phyloP scores from a whole-genome alignment of 192 early-diverging fungal species.

The Borealophlyctis nickersoniae region DNA sequence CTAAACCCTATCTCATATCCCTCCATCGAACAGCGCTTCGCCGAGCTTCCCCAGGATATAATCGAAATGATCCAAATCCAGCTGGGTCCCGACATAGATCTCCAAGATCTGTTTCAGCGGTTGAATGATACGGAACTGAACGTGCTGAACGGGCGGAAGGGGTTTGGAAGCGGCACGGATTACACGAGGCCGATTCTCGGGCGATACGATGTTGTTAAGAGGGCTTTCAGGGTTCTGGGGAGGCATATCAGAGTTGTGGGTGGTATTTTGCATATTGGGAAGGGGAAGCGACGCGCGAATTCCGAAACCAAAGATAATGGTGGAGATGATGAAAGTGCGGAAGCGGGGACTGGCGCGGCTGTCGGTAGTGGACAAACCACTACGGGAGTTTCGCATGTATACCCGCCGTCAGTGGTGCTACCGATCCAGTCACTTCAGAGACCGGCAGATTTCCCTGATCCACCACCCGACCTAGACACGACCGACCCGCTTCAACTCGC shows the following conservation, averaged over 20 bases:
- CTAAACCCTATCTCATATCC: too few species aligned
- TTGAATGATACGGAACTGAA: constrained; percentile 13
- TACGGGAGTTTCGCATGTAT: background rate
- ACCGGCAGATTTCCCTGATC: constrained; percentile 3
- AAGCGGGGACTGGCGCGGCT: background rate
- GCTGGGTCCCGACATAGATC: constrained; percentile 4
- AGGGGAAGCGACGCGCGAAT: background rate
- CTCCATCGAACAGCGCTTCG: background rate
- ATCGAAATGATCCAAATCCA: constrained; percentile 5
- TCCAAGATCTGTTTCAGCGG: background rate
- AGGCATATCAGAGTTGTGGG: background rate
- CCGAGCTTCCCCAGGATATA: background rate
- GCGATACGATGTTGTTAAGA: background rate
- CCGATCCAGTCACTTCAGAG: background rate
- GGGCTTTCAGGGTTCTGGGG: background rate
- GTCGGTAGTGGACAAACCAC: background rate
- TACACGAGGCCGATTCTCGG: background rate
- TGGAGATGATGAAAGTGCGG: background rate
- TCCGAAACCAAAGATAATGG: background rate
- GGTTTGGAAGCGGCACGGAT: too few species aligned
- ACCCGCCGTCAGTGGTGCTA: background rate
- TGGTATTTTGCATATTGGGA: background rate
- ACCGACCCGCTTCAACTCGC: constrained; percentile 18
- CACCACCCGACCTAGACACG: constrained; percentile 16
- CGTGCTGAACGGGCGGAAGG: background rate